Conservation (phyloP, 768 basidiomycete species). For the Polyporus arcularius region DNA sequence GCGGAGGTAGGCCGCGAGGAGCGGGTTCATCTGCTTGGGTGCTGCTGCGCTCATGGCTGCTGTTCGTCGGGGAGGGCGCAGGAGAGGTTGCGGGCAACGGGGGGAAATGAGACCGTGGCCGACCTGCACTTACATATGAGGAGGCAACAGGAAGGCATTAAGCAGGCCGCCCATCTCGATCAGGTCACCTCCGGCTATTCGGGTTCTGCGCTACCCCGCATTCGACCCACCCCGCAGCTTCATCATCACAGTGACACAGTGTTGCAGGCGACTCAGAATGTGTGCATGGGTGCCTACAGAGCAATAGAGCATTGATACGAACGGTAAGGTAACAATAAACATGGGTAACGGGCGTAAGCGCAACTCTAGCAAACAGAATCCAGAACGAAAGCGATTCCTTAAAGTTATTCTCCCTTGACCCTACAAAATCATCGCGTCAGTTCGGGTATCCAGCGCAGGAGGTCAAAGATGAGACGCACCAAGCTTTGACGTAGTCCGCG, state of each 20-base stretch:
- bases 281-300: neutral
- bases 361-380: constrained; percentile 4
- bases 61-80: neutral
- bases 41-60: constrained; percentile 23
- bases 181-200: neutral
- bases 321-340: constrained; percentile 18
- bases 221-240: neutral
- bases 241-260: too few species aligned
- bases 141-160: neutral
- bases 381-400: neutral
- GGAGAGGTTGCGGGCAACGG: neutral
- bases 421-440: neutral
- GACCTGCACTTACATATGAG: neutral
- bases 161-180: neutral
- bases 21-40: constrained; percentile 39
- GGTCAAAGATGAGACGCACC: constrained; percentile 42
- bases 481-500: constrained; percentile 92
- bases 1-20: constrained; percentile 70
- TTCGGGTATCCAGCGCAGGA: too few species aligned
- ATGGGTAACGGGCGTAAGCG: neutral
- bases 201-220: neutral
- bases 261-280: too few species aligned
- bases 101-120: neutral
- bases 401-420: constrained; percentile 11
- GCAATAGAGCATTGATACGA: constrained; percentile 12